Evolutionary conservation across 2,329 filamentous ascomycete species (phyloP), one percentile per base, ranked within the genome.

Genomic region (Aspergillus flavus): DNA sequence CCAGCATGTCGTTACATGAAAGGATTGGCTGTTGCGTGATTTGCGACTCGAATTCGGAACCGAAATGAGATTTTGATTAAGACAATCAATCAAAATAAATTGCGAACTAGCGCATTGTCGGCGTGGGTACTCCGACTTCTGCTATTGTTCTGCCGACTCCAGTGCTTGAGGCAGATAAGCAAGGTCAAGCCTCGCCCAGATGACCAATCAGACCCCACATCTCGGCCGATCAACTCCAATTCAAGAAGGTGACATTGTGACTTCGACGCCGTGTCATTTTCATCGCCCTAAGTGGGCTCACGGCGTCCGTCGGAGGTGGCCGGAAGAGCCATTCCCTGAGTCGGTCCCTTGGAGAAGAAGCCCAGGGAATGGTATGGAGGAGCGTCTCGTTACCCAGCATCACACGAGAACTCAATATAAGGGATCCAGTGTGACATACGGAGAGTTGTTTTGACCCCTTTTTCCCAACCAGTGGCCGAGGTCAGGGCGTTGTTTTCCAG

Each of bases 381-480:
- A 36, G 34, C 14, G 14, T 16, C 34, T 16, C 16, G 14, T 36
- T 36, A 16, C 34, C 3, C 14, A 36, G 34, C 14, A 36, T 36
- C 34, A 6, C 6, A 16, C 14, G 14, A 36, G 34, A 16, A 36
- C 14, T 16, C 0, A 16, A 16, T 36, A 36, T 36, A 7, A 14
- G 6, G 12, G 6, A 6, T 7, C 14, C 0, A 2, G 5, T 36
- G 14, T 6, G 34, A 36, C 14, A 36, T 36, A 16, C 34, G 14
- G 10, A 12, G 14, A 0, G 14, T 6, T 16, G 11, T 2, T 16
- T 3, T 1, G 34, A 1, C 34, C 32, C 10, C 32, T 0, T 1
- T 34, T 34, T 11, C 10, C 5, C 10, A 34, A 1, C 32, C 3
- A 0, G 32, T 34, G 11, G 32, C 34, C 14, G 34, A 16, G 2